Evolutionary conservation across 352 stramenopile genomes (phyloP).

Genomic region (Phytopythium aichiense): DNA sequence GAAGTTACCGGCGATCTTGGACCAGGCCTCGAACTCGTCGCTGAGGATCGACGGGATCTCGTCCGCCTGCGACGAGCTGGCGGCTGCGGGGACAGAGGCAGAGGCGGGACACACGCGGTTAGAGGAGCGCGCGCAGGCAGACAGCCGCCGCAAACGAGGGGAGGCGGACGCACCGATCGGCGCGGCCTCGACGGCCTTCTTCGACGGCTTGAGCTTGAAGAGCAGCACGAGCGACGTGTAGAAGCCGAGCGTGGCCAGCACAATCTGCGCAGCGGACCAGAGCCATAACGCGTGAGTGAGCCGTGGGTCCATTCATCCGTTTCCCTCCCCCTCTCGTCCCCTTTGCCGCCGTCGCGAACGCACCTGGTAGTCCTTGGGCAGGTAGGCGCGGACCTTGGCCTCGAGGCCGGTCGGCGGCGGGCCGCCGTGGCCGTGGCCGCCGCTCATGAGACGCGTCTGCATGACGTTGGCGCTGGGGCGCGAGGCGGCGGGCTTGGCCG

Average conservation of each 20-base stretch:
- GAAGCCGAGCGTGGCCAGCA: slow-evolving; percentile 75
- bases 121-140: background rate
- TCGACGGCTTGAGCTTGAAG: slow-evolving; percentile 84
- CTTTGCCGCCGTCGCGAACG: slow-evolving; percentile 4
- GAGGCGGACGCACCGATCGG: slow-evolving; percentile 32
- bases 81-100: slow-evolving; percentile 14
- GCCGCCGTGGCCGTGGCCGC: slow-evolving; percentile 50
- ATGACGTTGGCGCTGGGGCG: slow-evolving; percentile 33
- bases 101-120: background rate
- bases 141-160: no score
- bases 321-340: background rate
- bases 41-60: slow-evolving; percentile 80
- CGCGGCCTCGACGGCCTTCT: slow-evolving; percentile 54
- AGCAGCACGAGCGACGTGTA: slow-evolving; percentile 78
- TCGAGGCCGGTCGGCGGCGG: slow-evolving; percentile 71
- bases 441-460: slow-evolving; percentile 74
- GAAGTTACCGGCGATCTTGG: slow-evolving; percentile 78
- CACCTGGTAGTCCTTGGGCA: slow-evolving; percentile 87
- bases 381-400: slow-evolving; percentile 79
- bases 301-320: no score
- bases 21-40: slow-evolving; percentile 86
- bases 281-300: no score
- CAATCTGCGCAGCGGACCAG: slow-evolving; percentile 30
- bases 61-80: slow-evolving; percentile 40
- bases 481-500: slow-evolving; percentile 33